These are phyloP conservation scores for Globisporangium cederbergense DNA, from an alignment of 352 stramenopile genomes.

Conservation along the genomic window DNA sequence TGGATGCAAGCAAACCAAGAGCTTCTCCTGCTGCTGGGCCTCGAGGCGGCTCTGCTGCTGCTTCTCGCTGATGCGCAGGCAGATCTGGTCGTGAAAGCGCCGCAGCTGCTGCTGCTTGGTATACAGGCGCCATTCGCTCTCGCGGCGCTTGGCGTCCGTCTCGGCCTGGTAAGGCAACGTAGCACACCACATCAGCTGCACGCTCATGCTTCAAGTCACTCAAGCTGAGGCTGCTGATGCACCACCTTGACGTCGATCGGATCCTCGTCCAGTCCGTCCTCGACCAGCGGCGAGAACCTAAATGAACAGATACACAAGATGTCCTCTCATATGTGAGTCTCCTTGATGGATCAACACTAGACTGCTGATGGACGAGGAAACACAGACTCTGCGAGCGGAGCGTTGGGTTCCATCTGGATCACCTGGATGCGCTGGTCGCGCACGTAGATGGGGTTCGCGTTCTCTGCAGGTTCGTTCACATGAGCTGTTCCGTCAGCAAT, in stretches of 20 bases:
- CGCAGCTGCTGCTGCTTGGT: slow-evolving; percentile 42
- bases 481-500: too few relatives aligned
- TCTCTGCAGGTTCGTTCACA: not conserved
- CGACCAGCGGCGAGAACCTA: slow-evolving; percentile 1
- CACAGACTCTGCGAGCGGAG: slow-evolving; percentile 1
- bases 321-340: not conserved
- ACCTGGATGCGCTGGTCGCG: not conserved
- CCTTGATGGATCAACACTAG: not conserved
- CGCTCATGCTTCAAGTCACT: not conserved
- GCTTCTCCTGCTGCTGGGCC: slow-evolving; percentile 21
- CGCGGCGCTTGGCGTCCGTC: slow-evolving; percentile 30
- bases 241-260: slow-evolving; percentile 7
- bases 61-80: slow-evolving; percentile 44
- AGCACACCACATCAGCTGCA: not conserved
- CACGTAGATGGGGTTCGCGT: slow-evolving; percentile 4
- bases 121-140: slow-evolving; percentile 29
- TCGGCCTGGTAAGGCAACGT: slow-evolving; percentile 22
- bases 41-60: slow-evolving; percentile 36
- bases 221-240: not conserved
- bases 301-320: not conserved
- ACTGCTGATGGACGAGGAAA: not conserved
- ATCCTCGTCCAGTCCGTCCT: slow-evolving; percentile 7
- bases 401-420: not conserved
- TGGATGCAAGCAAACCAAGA: slow-evolving; percentile 17
- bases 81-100: slow-evolving; percentile 62